Percentiles rank a stretch among this genome's conserved stretches.
These are phyloP conservation scores for Choricystis sp. DNA, from an alignment of 139 green algal species.

Conservation along the genomic window DNA sequence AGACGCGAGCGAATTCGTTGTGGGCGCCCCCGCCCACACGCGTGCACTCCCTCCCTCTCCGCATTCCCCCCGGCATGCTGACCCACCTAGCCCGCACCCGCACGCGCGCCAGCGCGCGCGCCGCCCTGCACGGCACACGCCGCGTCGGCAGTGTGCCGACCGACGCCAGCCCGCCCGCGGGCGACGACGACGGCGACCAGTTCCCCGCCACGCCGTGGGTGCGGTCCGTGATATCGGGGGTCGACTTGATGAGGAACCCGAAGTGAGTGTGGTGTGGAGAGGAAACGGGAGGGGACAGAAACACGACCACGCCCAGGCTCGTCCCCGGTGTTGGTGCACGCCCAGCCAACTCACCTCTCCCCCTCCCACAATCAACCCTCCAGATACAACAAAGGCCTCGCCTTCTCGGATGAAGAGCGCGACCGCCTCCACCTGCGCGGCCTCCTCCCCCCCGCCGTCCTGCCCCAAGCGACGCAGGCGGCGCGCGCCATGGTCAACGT, in stretches of 20 bases:
- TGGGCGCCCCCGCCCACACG: too few species aligned
- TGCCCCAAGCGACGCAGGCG: conserved; percentile 57
- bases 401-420: conserved; percentile 63
- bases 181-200: not conserved
- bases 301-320: too few species aligned
- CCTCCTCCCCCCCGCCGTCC: conserved; percentile 63
- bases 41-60: too few species aligned
- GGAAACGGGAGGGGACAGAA: too few species aligned
- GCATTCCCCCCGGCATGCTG: too few species aligned
- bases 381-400: conserved; percentile 77
- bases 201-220: conserved; percentile 12
- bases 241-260: conserved; percentile 56
- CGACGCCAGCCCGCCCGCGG: not conserved
- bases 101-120: not conserved
- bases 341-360: conserved; percentile 4
- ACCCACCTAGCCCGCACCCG: not conserved
- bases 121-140: not conserved
- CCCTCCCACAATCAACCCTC: not conserved
- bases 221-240: conserved; percentile 50
- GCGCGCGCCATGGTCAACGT: conserved; percentile 66
- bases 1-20: too few species aligned
- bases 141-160: not conserved
- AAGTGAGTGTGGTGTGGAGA: conserved; percentile 9
- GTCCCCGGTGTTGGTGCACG: too few species aligned
- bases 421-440: conserved; percentile 69